Percentiles rank a stretch among this genome's conserved stretches.
phyloP scores from a whole-genome alignment of 306 rosid species.

The Fragaria vesca region DNA sequence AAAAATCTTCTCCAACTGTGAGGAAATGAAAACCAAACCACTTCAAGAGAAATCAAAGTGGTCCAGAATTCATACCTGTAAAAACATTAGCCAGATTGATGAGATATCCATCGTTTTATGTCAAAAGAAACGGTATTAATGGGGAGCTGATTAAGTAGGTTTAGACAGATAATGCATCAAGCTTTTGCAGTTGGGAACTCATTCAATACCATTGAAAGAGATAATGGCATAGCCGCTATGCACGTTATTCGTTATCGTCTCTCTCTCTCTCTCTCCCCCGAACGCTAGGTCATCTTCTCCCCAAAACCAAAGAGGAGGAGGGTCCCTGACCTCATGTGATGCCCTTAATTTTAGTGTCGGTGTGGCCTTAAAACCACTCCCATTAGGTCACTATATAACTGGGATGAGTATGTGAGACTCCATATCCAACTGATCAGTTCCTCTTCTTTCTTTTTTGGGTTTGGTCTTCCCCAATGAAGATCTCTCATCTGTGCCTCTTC shows the following conservation, averaged over 20 bases:
- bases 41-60: neutral
- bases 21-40: neutral
- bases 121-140: constrained; percentile 42
- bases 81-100: neutral
- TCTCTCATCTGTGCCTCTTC: constrained; percentile 51
- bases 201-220: constrained; percentile 53
- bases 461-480: constrained; percentile 47
- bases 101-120: neutral
- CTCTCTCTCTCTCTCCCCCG: constrained; percentile 17
- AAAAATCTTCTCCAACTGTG: constrained; percentile 4
- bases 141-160: constrained; percentile 47
- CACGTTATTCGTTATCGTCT: constrained; percentile 38
- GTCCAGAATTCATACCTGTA: neutral
- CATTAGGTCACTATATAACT: constrained; percentile 43
- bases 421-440: neutral
- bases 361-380: constrained; percentile 5
- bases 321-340: constrained; percentile 66
- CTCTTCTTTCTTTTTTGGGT: neutral
- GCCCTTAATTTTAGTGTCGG: constrained; percentile 55
- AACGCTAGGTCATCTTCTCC: neutral
- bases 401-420: constrained; percentile 8
- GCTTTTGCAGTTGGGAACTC: constrained; percentile 51
- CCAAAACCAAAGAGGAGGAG: constrained; percentile 1
- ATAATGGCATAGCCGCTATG: constrained; percentile 24
- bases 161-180: constrained; percentile 34